phyloP scores from a whole-genome alignment of 2,329 filamentous ascomycete species.

The Cyanodermella asteris region DNA sequence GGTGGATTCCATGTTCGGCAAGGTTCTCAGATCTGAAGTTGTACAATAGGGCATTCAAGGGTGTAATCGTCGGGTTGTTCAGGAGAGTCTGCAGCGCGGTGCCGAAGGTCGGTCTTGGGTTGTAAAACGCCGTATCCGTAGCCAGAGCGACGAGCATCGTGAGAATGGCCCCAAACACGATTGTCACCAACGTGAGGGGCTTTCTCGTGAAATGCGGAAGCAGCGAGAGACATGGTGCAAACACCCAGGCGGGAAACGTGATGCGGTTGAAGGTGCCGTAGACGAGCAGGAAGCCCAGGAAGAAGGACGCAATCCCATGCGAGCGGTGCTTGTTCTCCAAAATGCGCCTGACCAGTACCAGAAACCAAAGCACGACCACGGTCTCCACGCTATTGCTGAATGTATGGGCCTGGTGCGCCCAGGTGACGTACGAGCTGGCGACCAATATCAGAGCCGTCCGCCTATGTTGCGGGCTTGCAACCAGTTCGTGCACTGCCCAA shows the following conservation, averaged over 20 bases:
- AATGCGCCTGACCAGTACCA: constrained; percentile 80
- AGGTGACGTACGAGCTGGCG: constrained; percentile 92
- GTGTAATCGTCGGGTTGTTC: constrained; percentile 46
- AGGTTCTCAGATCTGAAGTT: constrained; percentile 50
- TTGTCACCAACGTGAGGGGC: constrained; percentile 39
- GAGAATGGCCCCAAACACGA: constrained; percentile 41
- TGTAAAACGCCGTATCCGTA: constrained; percentile 71
- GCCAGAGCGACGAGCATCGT: constrained; percentile 54
- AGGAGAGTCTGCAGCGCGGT: no score
- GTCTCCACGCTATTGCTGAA: constrained; percentile 97
- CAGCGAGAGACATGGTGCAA: constrained; percentile 63
- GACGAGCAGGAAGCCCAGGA: constrained; percentile 61
- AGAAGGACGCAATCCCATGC: constrained; percentile 31
- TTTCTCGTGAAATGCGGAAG: constrained; percentile 68
- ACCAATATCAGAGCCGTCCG: constrained; percentile 60
- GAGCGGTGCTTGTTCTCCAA: constrained; percentile 48
- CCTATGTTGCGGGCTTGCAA: constrained; percentile 50
- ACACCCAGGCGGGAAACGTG: constrained; percentile 81
- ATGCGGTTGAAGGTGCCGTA: constrained; percentile 91
- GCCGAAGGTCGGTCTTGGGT: constrained; percentile 21
- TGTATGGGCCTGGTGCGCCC: constrained; percentile 95
- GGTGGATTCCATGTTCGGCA: constrained; percentile 53
- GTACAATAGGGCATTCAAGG: constrained; percentile 57
- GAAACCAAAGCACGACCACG: constrained; percentile 72
- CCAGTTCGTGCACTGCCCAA: constrained; percentile 86